Conservation (phyloP, 164 flowering plant species). For the Nymphaea thermarum region DNA sequence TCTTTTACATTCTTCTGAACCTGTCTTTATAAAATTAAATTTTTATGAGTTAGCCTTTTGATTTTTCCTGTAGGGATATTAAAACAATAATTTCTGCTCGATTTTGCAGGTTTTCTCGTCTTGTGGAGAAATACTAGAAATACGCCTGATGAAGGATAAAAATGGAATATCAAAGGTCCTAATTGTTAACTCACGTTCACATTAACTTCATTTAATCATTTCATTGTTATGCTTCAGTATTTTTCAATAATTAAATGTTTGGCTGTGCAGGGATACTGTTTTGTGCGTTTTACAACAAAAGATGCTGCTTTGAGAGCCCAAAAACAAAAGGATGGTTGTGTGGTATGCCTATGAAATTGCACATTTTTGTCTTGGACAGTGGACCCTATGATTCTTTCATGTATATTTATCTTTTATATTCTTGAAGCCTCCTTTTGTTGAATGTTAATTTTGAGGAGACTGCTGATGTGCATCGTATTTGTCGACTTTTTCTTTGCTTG, state of each 20-base stretch:
- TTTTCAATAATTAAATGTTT: background rate
- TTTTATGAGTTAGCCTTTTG: too few species aligned
- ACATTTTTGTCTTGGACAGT: too few species aligned
- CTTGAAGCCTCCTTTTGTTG: too few species aligned
- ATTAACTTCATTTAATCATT: background rate
- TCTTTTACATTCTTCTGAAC: too few species aligned
- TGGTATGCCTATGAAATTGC: constrained; percentile 13
- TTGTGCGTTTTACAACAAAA: constrained; percentile 28
- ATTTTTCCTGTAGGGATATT: too few species aligned
- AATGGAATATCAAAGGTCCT: constrained; percentile 26
- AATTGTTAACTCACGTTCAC: background rate
- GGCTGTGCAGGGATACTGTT: constrained; percentile 24
- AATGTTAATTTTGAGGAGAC: too few species aligned
- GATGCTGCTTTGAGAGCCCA: constrained; percentile 27
- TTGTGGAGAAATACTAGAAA: constrained; percentile 29
- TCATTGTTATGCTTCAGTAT: background rate
- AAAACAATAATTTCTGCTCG: background rate
- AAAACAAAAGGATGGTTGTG: constrained; percentile 19
- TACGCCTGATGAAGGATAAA: constrained; percentile 25
- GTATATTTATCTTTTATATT: too few species aligned
- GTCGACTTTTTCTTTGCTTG: too few species aligned
- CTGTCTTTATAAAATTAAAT: too few species aligned
- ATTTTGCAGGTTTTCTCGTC: constrained; percentile 17
- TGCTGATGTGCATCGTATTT: too few species aligned
- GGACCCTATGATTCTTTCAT: too few species aligned